phyloP scores from a whole-genome alignment of 1,284 basidiomycete species.

The Sporisorium iseilematis-ciliati region DNA sequence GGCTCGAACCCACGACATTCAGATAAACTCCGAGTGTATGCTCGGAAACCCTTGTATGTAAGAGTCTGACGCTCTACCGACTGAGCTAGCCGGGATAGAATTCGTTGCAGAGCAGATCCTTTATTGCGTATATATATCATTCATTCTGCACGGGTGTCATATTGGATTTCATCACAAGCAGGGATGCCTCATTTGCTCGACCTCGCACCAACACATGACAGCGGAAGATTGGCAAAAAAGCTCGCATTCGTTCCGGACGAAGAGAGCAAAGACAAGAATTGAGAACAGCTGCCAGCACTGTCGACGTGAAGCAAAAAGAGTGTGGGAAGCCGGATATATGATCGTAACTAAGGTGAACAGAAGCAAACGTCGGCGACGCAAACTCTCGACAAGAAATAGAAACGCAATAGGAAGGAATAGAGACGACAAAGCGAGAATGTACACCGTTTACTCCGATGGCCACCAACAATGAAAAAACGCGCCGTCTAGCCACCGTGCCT shows the following conservation, averaged over 20 bases:
- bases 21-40: constrained; percentile 43
- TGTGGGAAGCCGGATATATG: background rate
- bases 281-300: constrained; percentile 3
- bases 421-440: background rate
- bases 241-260: constrained; percentile 18
- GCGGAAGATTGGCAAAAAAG: background rate
- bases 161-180: no score
- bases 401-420: background rate
- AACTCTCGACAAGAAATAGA: background rate
- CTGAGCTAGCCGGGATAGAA: constrained; percentile 69
- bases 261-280: background rate
- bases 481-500: constrained; percentile 27
- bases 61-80: constrained; percentile 70
- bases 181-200: no score
- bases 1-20: constrained; percentile 69
- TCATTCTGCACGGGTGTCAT: background rate
- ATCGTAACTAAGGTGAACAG: background rate
- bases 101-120: background rate
- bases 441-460: no score
- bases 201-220: background rate
- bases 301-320: background rate
- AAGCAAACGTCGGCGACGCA: background rate
- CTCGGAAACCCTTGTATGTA: constrained; percentile 59
- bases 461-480: background rate
- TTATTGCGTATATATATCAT: background rate